Evolutionary conservation across 345 rosid species (phyloP).

Genomic region (Camelina hispida): DNA sequence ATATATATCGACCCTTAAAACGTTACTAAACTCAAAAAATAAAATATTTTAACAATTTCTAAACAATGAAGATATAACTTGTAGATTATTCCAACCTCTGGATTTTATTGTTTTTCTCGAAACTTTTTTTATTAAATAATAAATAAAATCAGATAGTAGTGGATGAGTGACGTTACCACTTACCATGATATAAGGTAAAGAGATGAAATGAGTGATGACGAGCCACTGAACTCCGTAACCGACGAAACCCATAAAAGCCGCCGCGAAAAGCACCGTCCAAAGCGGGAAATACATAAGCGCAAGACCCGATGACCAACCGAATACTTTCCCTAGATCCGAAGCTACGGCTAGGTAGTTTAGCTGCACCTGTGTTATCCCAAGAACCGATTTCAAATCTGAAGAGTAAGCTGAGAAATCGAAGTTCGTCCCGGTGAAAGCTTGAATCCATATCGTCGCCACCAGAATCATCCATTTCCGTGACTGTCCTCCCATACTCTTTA

Average conservation of each 20-base stretch:
- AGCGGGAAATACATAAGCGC: conserved; percentile 78
- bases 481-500: conserved; percentile 65
- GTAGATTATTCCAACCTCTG: conserved; percentile 2
- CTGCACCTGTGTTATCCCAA: conserved; percentile 92
- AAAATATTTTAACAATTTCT: conserved; percentile 1
- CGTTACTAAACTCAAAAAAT: not conserved
- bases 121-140: not conserved
- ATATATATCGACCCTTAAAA: not conserved
- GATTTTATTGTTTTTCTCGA: not conserved
- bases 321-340: conserved; percentile 87
- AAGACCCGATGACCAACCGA: conserved; percentile 97
- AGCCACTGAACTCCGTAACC: conserved; percentile 94
- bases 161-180: conserved; percentile 53
- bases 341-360: conserved; percentile 90
- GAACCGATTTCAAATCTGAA: conserved; percentile 66
- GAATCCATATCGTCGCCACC: conserved; percentile 92
- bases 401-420: conserved; percentile 96
- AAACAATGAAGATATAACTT: conserved; percentile 22
- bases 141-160: not conserved
- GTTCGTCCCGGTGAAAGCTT: conserved; percentile 94
- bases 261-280: conserved; percentile 72
- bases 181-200: conserved; percentile 84
- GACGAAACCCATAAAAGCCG: conserved; percentile 84
- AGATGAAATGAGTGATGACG: conserved; percentile 60
- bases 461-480: conserved; percentile 95